These are phyloP conservation scores for Pythium biforme DNA, from an alignment of 352 stramenopile genomes.

Conservation along the genomic window DNA sequence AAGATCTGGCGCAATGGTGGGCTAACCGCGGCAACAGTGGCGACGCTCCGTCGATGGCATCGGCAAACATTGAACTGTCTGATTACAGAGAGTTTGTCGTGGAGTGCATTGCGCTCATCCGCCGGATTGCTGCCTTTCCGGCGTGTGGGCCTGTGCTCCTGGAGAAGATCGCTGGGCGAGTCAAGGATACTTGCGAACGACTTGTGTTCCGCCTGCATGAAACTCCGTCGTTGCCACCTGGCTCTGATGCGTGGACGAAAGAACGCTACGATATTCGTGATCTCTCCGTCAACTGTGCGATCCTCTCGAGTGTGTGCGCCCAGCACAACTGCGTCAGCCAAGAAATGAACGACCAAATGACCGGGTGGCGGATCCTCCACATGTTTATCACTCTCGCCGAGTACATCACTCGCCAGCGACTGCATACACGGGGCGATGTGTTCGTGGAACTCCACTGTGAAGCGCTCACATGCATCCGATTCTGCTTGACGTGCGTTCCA, in stretches of 20 bases:
- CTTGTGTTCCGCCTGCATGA: conserved; percentile 26
- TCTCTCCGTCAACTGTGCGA: conserved; percentile 29
- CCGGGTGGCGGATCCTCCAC: conserved; percentile 31
- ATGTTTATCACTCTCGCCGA: conserved; percentile 31
- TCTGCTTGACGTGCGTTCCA: conserved; percentile 31
- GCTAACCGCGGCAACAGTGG: conserved; percentile 38
- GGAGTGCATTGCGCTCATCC: conserved; percentile 34
- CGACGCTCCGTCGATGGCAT: conserved; percentile 18
- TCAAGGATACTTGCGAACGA: conserved; percentile 20
- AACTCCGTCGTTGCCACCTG: conserved; percentile 19
- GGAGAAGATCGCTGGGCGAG: conserved; percentile 18
- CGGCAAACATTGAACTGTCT: conserved; percentile 27
- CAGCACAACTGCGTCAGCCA: conserved; percentile 33
- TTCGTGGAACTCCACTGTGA: conserved; percentile 31
- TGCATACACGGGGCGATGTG: conserved; percentile 27
- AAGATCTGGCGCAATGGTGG: conserved; percentile 68
- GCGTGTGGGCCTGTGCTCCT: conserved; percentile 26
- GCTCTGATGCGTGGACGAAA: conserved; percentile 22
- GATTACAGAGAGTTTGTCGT: conserved; percentile 35
- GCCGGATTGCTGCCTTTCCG: conserved; percentile 29
- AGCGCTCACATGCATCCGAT: conserved; percentile 24
- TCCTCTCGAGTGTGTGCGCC: conserved; percentile 31
- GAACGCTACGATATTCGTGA: conserved; percentile 29
- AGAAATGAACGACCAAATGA: conserved; percentile 27
- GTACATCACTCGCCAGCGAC: conserved; percentile 27